Evolutionary conservation across 805 yeast genomes (phyloP), one percentile per base, ranked within the genome.

Genomic region (Wickerhamomyces ciferrii): DNA sequence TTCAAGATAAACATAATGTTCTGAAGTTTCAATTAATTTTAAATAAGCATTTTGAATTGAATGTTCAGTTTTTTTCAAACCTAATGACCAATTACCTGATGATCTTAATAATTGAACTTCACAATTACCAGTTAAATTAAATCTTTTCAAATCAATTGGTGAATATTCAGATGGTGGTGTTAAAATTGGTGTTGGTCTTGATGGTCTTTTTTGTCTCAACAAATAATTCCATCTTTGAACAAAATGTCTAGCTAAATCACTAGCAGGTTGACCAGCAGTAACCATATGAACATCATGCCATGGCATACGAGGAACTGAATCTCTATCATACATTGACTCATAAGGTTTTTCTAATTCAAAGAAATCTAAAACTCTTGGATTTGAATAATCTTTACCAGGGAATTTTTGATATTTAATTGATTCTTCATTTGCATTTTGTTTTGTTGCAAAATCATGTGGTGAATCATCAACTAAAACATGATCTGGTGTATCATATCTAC

Each of bases 231-330:
- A 94, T 57, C 99, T 78, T 69, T 94, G 99, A 14, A 90, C 95
- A 66, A 95, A 94, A 64, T 94, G 98, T 47, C 99, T 78, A 0
- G 96, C 78, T 44, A 92, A 66, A 63, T 94, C 99, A 49, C 97
- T 76, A 0, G 98, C 99, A 4, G 91, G 81, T 58, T 91, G 95
- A 14, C 99, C 99, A 2, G 91, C 79, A 1, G 95, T 82, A 68
- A 90, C 81, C 96, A 91, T 94, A 55, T 94, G 98, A 35, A 94
- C 88, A 74, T 94, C 99, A 65, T 94, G 99, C 99, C 99, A 94
- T 10, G 99, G 99, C 99, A 94, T 94, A 56, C 99, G 78, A 2
- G 99, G 98, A 19, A 79, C 75, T 18, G 64, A 64, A 15, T 76
- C 71, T 49, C 99, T 76, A 63, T 94, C 96, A 60, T 89, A 89